Conservation (phyloP, 2,329 filamentous ascomycete genomes). For the Lecanoromycetidae sp. region DNA sequence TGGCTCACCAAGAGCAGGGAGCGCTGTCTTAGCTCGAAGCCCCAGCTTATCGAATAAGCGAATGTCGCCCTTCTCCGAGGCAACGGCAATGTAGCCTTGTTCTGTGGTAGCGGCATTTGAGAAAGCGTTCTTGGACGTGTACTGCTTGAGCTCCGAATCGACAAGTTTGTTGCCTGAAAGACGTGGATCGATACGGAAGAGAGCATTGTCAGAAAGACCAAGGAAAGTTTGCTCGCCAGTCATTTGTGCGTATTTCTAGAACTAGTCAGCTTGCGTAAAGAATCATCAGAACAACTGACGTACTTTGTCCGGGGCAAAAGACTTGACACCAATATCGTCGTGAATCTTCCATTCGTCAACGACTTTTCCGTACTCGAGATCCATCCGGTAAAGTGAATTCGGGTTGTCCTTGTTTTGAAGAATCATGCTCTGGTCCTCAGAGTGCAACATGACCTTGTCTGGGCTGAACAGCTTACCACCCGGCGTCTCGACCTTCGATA, state of each 20-base stretch:
- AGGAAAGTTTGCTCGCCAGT: constrained; percentile 90
- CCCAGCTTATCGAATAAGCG: constrained; percentile 92
- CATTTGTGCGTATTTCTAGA: constrained; percentile 88
- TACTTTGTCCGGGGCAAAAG: constrained; percentile 79
- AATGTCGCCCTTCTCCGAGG: constrained; percentile 95
- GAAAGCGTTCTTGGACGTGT: constrained; percentile 93
- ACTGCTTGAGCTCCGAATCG: constrained; percentile 73
- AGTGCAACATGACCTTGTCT: constrained; percentile 93
- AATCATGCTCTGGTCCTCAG: constrained; percentile 80
- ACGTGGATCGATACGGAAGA: constrained; percentile 89
- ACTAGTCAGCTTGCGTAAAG: not conserved
- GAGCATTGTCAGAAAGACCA: constrained; percentile 79
- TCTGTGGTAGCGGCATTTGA: constrained; percentile 88
- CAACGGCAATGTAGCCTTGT: constrained; percentile 92
- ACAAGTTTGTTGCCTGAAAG: constrained; percentile 63
- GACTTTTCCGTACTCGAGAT: constrained; percentile 93
- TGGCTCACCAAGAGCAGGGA: constrained; percentile 86
- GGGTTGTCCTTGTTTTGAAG: constrained; percentile 72
- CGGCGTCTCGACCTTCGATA: constrained; percentile 87
- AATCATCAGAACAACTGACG: constrained; percentile 20
- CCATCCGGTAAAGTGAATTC: constrained; percentile 91
- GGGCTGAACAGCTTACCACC: constrained; percentile 80
- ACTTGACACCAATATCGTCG: constrained; percentile 85
- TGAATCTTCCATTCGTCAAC: constrained; percentile 98
- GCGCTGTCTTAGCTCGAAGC: constrained; percentile 94